Base-by-base conservation (phyloP, 192 early-diverging fungal species). In the Coemansia sp. region DNA sequence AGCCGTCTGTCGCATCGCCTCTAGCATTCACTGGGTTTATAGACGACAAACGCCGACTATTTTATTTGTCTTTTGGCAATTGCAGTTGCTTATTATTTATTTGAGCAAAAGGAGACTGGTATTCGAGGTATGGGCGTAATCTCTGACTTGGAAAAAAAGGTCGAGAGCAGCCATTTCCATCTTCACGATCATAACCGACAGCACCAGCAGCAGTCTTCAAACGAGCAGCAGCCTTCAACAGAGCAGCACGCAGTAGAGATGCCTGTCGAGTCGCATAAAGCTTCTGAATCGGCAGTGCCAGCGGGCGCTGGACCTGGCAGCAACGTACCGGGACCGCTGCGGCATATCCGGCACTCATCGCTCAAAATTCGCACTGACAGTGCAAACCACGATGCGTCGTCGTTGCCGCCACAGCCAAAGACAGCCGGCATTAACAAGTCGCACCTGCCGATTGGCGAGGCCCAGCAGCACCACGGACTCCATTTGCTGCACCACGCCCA, bases 331-430 rank as follows among this genome's bases (percentile, higher is more conserved):
- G 39, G 54, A 17, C 55, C 39, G 25, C 56, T 59, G 39, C 65
- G 62, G 17, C 57, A 62, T 16, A 27, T 53, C 6, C 75, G 75
- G 35, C 70, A 66, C 49, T 57, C 48, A 21, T 78, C 75, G 38
- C 70, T 78, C 9, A 72, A 62, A 38, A 65, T 78, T 27, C 56
- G 58, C 54, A 78, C 75, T 11, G 67, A 78, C 56, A 69, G 62
- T 52, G 67, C 70, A 38, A 62, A 66, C 53, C 66, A 69, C 48
- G 50, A 57, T 11, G 65, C 26, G 25, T 31, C 70, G 31, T 31
- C 70, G 31, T 45, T 69, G 29, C 59, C 75, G n/a, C 66, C 37
- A 57, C 75, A 72, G 49, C 67, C 75, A 37, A 69, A 69, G 75
- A 72, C 70, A 1, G 75, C 75, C 26, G 75, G 69, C 12, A 3